Evolutionary conservation across 2,329 filamentous ascomycete species (phyloP), one percentile per base, ranked within the genome.

Genomic region (Cryphonectria carpinicola): DNA sequence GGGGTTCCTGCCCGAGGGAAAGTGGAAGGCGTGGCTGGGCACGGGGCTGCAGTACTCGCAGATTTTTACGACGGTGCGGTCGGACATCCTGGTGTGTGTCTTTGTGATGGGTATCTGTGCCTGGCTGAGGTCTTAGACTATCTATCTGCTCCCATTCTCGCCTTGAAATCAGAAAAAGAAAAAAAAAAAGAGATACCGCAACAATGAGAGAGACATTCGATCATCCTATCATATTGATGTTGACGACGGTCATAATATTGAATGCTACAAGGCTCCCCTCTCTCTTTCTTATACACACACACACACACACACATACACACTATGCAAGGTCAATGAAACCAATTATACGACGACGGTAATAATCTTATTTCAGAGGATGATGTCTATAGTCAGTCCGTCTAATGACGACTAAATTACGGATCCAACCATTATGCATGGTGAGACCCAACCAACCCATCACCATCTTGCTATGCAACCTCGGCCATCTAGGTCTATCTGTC

Each of bases 1-100:
- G 5, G 86, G 88, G 6, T 88, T 94, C 75, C 77, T 95, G 74
- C 93, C 93, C 1, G 85, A 87, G 74, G 86, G 87, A 4, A 92
- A 91, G 76, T 79, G 92, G 28, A 71, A 72, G 63, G 37, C 46
- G 25, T 25, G 66, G n/a, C 61, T 68, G 5, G 84, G 86, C 76
- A 83, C 90, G 39, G 84, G 84, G 52, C 82, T 91, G 76, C 83
- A 89, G 73, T 95, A 94, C 78, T 86, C 86, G 25, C 87, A 90
- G 78, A 93, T 95, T 68, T 91, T 92, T 74, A 88, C 86, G 68
- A 93, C 92, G 5, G 88, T 95, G 35, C 86, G 91, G 77, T 86
- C 85, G 43, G 92, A 95, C 79, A 89, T 92, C n/a, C 84, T 94
- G 83, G 88, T 92, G 1, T 89, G 92, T 71, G 86, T 95, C 11